Evolutionary conservation across 345 rosid genomes (phyloP), one percentile per base, ranked within the genome.

Genomic region (Citropsis articulata): DNA sequence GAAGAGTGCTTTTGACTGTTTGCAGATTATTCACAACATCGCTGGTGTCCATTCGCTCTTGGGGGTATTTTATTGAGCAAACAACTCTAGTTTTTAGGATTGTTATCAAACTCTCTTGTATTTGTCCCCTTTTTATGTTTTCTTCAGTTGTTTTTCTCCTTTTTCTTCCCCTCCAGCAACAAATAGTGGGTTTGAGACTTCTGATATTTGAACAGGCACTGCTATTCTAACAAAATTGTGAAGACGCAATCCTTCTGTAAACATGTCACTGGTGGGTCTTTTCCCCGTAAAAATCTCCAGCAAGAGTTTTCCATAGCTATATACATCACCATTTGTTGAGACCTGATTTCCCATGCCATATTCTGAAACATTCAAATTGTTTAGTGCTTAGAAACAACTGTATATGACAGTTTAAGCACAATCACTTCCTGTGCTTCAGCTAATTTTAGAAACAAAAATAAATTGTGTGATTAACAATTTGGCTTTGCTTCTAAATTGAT

Each of bases 301-400:
- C 22, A 65, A 65, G 25, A 38, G 16, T 40, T 77, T 59, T 19
- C 69, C 63, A 30, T 45, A 60, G 81, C 88, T 81, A 77, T 81
- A 77, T 12, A 81, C 76, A 36, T 86, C 86, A 33, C 86, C 86
- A 59, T 62, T 35, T 31, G 83, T 75, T 28, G 81, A 80, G 38
- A 80, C 81, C 70, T 70, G 75, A 69, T 84, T 82, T 25, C 79
- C 70, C 72, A 77, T 71, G 40, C 86, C 86, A 65, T 80, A 83
- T 68, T 83, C 86, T 83, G 22, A 19, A 61, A 35, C 22, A 59
- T 66, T 42, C 33, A n/a, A 35, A 6, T 72, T 72, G 53, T 12
- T 21, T 35, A 72, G 14, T 33, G 16, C 16, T 72, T 55, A 33
- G 35, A 33, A 33, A 33, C 35, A 33, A 4, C 35, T 2, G 35